Base-by-base conservation (phyloP, 2,329 filamentous ascomycete genomes). In the Colletotrichum destructivum region DNA sequence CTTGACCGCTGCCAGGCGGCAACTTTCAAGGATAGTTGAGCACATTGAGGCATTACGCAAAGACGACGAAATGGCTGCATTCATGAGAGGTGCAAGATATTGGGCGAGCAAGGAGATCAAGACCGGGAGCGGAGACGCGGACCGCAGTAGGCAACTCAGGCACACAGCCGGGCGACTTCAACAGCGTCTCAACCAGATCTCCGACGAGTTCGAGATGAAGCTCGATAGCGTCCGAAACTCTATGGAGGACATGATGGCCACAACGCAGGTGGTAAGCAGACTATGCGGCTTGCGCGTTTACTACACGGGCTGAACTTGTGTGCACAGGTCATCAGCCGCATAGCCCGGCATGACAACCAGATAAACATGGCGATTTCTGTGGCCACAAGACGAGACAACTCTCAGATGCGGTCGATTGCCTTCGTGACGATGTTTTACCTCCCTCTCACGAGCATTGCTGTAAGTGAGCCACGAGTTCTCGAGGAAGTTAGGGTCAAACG, bases 171-270 rank as follows among this genome's bases (percentile, higher is more conserved):
- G 13, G 7, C 49, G 49, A 16, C 23, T 52, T 21, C 49, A 52
- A 31, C 49, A 52, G 12, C 49, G 49, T 11, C 23, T 52, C 1
- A 11, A 52, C 5, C 49, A 52, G 23, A 52, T 52, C 49, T 13
- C 23, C 2, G 49, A 52, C 7, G 49, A 52, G 11, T 31, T 52
- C 23, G 49, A 52, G 13, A 31, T 26, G 49, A 52, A 52, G 13
- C 13, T 52, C 9, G 49, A 52, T 2, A 7, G 49, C 49, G 23
- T 21, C 49, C 23, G 23, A 15, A 16, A 23, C 2, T 31, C 23
- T 6, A 52, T 52, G 49, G 49, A 52, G 23, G 49, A 52, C 15
- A 52, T 52, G 49, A 52, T 52, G 49, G 49, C 49, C 23, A 52
- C 49, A 3, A 52, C 49, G 3, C 49, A 52, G 13, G 49, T 52